Conservation (phyloP, 2,329 filamentous ascomycete genomes). For the Didymella exigua region DNA sequence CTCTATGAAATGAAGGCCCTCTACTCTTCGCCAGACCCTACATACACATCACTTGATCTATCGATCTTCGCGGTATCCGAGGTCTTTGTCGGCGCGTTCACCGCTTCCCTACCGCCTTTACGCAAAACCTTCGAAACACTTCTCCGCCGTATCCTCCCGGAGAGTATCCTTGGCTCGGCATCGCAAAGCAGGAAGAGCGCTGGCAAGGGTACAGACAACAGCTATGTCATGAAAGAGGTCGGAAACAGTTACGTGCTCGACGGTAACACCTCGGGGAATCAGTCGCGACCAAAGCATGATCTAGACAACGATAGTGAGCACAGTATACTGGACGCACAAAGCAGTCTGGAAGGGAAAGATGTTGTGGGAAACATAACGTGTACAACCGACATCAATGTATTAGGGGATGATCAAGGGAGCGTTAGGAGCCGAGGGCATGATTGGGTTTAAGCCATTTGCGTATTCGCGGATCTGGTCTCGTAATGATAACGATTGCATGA, state of each 20-base stretch:
- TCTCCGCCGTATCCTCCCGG: slow-evolving; percentile 26
- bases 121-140: slow-evolving; percentile 35
- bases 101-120: slow-evolving; percentile 33
- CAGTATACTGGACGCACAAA: slow-evolving; percentile 2
- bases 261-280: neutral
- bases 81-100: slow-evolving; percentile 36
- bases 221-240: slow-evolving; percentile 23
- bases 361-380: slow-evolving; percentile 2
- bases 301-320: slow-evolving; percentile 13
- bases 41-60: slow-evolving; percentile 31
- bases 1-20: slow-evolving; percentile 34
- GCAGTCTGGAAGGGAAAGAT: slow-evolving; percentile 4
- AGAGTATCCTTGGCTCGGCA: slow-evolving; percentile 23
- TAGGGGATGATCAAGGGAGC: slow-evolving; percentile 4
- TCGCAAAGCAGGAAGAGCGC: slow-evolving; percentile 3
- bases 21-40: slow-evolving; percentile 27
- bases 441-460: neutral
- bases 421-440: slow-evolving; percentile 4
- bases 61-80: slow-evolving; percentile 33
- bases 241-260: slow-evolving; percentile 17
- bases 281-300: slow-evolving; percentile 8
- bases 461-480: neutral
- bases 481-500: neutral
- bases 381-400: slow-evolving; percentile 10
- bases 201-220: slow-evolving; percentile 20